phyloP scores from a whole-genome alignment of 2,329 filamentous ascomycete genomes.

The Fusarium nodosum region DNA sequence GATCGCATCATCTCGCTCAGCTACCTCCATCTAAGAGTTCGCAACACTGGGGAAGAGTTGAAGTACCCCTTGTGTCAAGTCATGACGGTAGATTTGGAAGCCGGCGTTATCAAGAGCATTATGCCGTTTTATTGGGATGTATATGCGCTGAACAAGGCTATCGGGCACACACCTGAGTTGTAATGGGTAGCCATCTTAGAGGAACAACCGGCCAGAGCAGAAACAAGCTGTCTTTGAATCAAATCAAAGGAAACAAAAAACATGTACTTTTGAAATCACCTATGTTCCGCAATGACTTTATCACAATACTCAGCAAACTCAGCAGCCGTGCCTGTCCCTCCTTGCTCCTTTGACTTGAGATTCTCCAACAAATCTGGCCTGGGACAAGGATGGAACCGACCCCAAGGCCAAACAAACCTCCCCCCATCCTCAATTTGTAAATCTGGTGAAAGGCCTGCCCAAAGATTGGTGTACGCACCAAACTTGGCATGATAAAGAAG shows the following conservation, averaged over 20 bases:
- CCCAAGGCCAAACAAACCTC: constrained; percentile 27
- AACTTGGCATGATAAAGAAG: constrained; percentile 27
- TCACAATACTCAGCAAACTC: constrained; percentile 31
- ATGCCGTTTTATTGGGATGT: constrained; percentile 57
- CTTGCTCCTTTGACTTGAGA: constrained; percentile 19
- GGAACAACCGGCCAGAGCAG: neutral
- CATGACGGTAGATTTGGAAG: constrained; percentile 52
- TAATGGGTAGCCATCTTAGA: neutral
- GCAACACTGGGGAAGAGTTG: constrained; percentile 51
- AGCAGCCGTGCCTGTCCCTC: constrained; percentile 21
- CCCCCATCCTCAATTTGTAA: constrained; percentile 29
- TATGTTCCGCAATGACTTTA: constrained; percentile 9
- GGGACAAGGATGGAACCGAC: constrained; percentile 14
- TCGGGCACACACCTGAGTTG: constrained; percentile 32
- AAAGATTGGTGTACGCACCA: constrained; percentile 26
- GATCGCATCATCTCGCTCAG: constrained; percentile 49
- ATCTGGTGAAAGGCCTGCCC: constrained; percentile 15
- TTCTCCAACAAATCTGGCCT: constrained; percentile 22
- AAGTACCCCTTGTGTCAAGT: constrained; percentile 51
- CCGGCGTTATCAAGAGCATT: constrained; percentile 51
- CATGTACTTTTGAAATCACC: neutral
- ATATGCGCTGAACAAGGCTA: constrained; percentile 40
- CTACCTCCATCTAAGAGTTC: constrained; percentile 49
- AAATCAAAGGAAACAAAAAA: neutral
- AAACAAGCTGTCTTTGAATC: neutral